phyloP scores from a whole-genome alignment of 2,329 filamentous ascomycete genomes.

The Chaetothyriales sp. region DNA sequence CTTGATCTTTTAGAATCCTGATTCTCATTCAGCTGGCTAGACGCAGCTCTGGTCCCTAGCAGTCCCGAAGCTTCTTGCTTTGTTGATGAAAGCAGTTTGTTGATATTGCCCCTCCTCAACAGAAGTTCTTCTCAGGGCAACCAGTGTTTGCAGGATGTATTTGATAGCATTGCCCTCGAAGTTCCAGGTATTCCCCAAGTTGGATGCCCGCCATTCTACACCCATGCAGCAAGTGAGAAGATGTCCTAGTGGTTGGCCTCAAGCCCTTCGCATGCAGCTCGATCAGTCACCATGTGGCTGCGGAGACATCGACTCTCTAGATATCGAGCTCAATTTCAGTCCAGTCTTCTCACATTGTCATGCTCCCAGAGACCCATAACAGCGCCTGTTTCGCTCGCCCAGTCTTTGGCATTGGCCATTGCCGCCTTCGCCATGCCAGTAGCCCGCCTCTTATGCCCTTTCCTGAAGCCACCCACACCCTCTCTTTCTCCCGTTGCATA shows the following conservation, averaged over 20 bases:
- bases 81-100: background rate
- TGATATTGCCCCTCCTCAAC: background rate
- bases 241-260: background rate
- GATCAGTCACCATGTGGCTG: background rate
- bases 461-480: constrained; percentile 14
- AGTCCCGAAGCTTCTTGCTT: too few species aligned
- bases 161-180: background rate
- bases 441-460: constrained; percentile 33
- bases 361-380: constrained; percentile 50
- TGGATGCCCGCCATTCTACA: too few species aligned
- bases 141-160: background rate
- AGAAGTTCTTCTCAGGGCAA: background rate
- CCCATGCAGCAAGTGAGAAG: background rate
- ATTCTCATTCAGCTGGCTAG: background rate
- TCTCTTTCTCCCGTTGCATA: constrained; percentile 44
- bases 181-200: background rate
- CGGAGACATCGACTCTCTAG: background rate
- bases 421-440: constrained; percentile 51
- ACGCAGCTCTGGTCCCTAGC: too few species aligned
- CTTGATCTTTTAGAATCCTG: background rate
- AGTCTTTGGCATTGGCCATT: constrained; percentile 46
- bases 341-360: constrained; percentile 36
- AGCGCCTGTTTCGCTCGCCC: constrained; percentile 49
- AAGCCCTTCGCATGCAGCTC: background rate
- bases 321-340: background rate